Percentiles rank a stretch among this genome's conserved stretches.
These are phyloP conservation scores for Hypoxylon intermedium DNA, from an alignment of 495 filamentous ascomycete species.

Conservation along the genomic window DNA sequence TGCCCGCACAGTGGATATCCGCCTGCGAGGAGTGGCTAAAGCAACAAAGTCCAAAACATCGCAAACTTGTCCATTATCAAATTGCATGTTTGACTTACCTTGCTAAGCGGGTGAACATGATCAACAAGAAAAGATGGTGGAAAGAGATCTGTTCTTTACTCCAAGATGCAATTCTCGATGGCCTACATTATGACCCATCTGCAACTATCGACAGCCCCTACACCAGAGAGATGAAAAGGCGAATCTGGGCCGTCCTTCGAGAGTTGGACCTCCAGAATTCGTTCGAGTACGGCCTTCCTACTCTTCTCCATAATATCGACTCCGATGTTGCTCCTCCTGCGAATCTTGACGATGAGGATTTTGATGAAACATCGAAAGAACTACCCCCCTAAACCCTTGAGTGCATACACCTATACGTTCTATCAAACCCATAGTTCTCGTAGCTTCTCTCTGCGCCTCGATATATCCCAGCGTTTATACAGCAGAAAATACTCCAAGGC, in stretches of 20 bases:
- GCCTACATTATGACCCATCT: constrained; percentile 61
- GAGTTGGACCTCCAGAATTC: constrained; percentile 67
- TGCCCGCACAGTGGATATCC: constrained; percentile 50
- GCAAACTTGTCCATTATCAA: constrained; percentile 54
- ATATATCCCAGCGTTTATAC: constrained; percentile 48
- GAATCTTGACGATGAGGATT: constrained; percentile 55
- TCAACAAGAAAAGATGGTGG: constrained; percentile 64
- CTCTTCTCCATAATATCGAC: constrained; percentile 47
- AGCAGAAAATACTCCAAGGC: constrained; percentile 42
- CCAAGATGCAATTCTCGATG: constrained; percentile 63
- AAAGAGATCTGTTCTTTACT: constrained; percentile 60
- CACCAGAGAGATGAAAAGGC: constrained; percentile 68
- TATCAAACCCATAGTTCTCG: constrained; percentile 52
- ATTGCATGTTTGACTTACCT: constrained; percentile 54
- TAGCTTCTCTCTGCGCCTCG: constrained; percentile 49
- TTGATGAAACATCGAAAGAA: constrained; percentile 50
- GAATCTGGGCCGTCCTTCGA: constrained; percentile 70
- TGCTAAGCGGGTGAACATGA: constrained; percentile 53
- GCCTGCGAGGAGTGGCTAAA: constrained; percentile 48
- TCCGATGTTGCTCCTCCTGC: constrained; percentile 48
- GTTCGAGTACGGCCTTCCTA: constrained; percentile 66
- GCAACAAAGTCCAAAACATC: constrained; percentile 51
- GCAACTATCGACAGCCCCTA: constrained; percentile 52
- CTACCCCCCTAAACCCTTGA: constrained; percentile 45
- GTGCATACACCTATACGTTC: constrained; percentile 50